Conservation (phyloP, 805 yeast species). For the Kuraishia floccosa region DNA sequence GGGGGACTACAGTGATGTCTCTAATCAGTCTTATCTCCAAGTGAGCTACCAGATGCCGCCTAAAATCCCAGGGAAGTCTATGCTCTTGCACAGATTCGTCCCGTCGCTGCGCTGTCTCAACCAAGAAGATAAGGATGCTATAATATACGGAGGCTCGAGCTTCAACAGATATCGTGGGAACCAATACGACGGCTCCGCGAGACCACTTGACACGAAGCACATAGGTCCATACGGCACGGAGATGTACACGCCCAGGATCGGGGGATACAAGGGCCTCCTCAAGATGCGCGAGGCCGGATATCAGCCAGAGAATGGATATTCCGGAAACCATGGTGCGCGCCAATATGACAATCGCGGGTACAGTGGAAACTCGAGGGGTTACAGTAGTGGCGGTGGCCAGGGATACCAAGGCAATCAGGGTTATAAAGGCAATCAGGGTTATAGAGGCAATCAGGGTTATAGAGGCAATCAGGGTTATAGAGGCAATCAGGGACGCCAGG, state of each 20-base stretch:
- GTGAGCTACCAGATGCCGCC: conserved; percentile 53
- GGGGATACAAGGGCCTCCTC: conserved; percentile 38
- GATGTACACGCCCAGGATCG: conserved; percentile 33
- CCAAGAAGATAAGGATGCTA: conserved; percentile 55
- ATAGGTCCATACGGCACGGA: conserved; percentile 38
- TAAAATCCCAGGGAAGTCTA: conserved; percentile 56
- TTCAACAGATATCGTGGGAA: conserved; percentile 20
- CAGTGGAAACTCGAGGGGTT: conserved; percentile 1
- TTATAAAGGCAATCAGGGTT: not conserved
- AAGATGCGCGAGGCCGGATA: conserved; percentile 13
- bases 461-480: conserved; percentile 9
- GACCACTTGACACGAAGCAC: conserved; percentile 29
- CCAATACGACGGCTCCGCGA: conserved; percentile 6
- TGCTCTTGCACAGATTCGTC: conserved; percentile 72
- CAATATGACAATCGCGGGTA: conserved; percentile 4
- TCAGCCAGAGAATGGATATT: conserved; percentile 9
- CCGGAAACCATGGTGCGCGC: conserved; percentile 8
- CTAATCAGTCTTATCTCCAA: conserved; percentile 24
- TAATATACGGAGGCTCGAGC: conserved; percentile 29
- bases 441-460: conserved; percentile 8
- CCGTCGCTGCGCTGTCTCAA: conserved; percentile 51
- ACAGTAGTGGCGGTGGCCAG: conserved; percentile 3
- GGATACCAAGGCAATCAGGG: not conserved
- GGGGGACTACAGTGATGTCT: conserved; percentile 26
- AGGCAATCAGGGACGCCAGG: conserved; percentile 5